Conservation (phyloP, 2,329 filamentous ascomycete genomes). For the Remersonia thermophila region DNA sequence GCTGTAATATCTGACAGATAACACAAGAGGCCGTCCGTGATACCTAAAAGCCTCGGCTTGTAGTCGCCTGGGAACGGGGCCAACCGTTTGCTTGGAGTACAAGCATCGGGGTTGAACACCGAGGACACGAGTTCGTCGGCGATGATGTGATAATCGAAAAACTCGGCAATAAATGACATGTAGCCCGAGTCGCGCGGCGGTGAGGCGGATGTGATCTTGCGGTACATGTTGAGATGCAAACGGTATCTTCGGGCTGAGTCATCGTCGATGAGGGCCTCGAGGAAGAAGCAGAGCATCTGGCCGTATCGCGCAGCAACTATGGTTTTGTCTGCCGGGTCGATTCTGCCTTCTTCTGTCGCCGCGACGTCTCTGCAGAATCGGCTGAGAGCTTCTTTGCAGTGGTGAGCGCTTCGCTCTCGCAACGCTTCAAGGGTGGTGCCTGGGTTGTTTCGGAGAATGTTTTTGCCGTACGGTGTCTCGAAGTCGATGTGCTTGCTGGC, state of each 20-base stretch:
- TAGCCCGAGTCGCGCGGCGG: slow-evolving; percentile 56
- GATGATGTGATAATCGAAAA: slow-evolving; percentile 73
- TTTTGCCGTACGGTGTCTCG: slow-evolving; percentile 42
- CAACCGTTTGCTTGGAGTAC: slow-evolving; percentile 33
- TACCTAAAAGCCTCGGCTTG: slow-evolving; percentile 55
- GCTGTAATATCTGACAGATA: slow-evolving; percentile 69
- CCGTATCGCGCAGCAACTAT: slow-evolving; percentile 45
- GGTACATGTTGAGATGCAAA: slow-evolving; percentile 66
- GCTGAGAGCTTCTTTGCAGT: slow-evolving; percentile 42
- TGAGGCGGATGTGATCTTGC: slow-evolving; percentile 52
- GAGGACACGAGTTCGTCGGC: slow-evolving; percentile 50
- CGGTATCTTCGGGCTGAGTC: slow-evolving; percentile 56
- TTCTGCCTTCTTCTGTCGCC: slow-evolving; percentile 30
- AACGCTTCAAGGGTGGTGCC: slow-evolving; percentile 35
- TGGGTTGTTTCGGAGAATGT: slow-evolving; percentile 38
- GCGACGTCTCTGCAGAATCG: slow-evolving; percentile 38
- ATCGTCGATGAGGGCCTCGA: slow-evolving; percentile 46
- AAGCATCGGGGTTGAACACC: slow-evolving; percentile 26
- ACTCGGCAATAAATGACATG: slow-evolving; percentile 52
- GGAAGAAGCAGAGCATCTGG: slow-evolving; percentile 49
- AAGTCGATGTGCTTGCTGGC: slow-evolving; percentile 65
- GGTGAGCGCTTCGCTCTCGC: slow-evolving; percentile 39
- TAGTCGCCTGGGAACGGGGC: slow-evolving; percentile 30
- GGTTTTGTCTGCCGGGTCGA: slow-evolving; percentile 24
- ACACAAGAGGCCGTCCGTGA: slow-evolving; percentile 69